Conservation (phyloP, 2,329 filamentous ascomycete species). For the Colletotrichum neosansevieriae region DNA sequence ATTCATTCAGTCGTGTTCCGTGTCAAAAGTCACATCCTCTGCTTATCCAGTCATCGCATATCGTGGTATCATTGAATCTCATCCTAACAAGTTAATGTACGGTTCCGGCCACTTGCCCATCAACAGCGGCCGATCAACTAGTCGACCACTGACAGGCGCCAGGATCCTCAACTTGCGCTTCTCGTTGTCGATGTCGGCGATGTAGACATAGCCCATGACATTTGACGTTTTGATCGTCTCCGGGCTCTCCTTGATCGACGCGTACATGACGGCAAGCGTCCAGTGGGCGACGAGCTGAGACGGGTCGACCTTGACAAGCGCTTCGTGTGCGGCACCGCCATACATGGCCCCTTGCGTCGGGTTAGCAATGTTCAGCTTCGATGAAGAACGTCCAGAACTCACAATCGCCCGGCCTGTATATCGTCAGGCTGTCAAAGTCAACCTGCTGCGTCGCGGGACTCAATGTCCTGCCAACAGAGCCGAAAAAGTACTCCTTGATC, state of each 20-base stretch:
- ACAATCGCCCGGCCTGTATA: constrained; percentile 78
- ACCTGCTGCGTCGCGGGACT: constrained; percentile 90
- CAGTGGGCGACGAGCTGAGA: constrained; percentile 80
- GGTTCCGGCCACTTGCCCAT: constrained; percentile 91
- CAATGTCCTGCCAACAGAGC: constrained; percentile 79
- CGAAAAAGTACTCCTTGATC: constrained; percentile 96
- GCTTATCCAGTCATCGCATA: no score
- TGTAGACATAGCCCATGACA: constrained; percentile 93
- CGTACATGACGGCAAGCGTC: constrained; percentile 87
- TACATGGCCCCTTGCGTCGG: constrained; percentile 46
- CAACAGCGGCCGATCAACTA: constrained; percentile 84
- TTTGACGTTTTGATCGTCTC: constrained; percentile 82
- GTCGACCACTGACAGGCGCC: constrained; percentile 83
- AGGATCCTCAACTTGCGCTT: constrained; percentile 84
- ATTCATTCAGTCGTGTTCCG: not conserved
- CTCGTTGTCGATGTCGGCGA: constrained; percentile 89
- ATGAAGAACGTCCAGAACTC: constrained; percentile 44
- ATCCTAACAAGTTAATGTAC: constrained; percentile 79
- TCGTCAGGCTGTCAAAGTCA: constrained; percentile 78
- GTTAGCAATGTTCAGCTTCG: constrained; percentile 2
- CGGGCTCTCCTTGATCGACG: constrained; percentile 74
- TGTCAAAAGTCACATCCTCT: no score
- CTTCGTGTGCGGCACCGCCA: constrained; percentile 47
- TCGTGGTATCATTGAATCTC: constrained; percentile 30
- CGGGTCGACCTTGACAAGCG: constrained; percentile 74